A percentile compares a stretch with the other conserved stretches of the same genome.
Conservation (phyloP, 1,284 basidiomycete genomes). For the Austropuccinia psidii region DNA sequence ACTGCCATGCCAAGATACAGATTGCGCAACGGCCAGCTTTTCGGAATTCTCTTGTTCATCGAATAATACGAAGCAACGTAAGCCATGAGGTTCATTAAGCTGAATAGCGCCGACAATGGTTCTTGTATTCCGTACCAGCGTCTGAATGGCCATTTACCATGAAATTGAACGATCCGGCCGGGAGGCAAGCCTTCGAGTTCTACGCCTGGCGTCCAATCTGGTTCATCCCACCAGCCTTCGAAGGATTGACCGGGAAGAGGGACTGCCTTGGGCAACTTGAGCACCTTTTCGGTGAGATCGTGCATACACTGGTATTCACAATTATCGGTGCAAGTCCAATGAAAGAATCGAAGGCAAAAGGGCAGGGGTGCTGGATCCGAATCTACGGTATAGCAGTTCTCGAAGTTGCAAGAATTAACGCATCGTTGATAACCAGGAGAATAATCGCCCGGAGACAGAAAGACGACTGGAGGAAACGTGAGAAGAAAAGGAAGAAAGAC, state of each 20-base stretch:
- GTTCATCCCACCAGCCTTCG: constrained; percentile 21
- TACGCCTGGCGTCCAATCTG: constrained; percentile 7
- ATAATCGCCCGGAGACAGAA: constrained; percentile 54
- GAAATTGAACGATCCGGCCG: constrained; percentile 57
- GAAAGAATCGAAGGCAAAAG: constrained; percentile 39
- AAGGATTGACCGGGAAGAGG: constrained; percentile 16
- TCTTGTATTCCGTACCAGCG: constrained; percentile 65
- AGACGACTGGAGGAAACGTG: too few relatives aligned
- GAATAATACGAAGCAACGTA: constrained; percentile 57
- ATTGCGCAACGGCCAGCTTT: constrained; percentile 51
- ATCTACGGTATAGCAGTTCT: constrained; percentile 43
- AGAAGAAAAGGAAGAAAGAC: too few relatives aligned
- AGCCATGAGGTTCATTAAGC: constrained; percentile 68
- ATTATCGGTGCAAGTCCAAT: constrained; percentile 71
- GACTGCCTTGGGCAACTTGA: constrained; percentile 47
- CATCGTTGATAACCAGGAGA: constrained; percentile 56
- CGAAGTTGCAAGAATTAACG: constrained; percentile 50
- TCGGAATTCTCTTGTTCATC: constrained; percentile 55
- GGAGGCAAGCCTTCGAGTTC: constrained; percentile 42
- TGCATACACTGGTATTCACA: constrained; percentile 89
- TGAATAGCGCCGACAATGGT: constrained; percentile 84
- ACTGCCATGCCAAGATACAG: constrained; percentile 60
- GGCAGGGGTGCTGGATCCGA: constrained; percentile 49
- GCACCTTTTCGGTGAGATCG: constrained; percentile 61
- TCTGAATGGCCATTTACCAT: constrained; percentile 97